Conservation (phyloP, 192 early-diverging fungal species). For the Backusella liffmaniae region DNA sequence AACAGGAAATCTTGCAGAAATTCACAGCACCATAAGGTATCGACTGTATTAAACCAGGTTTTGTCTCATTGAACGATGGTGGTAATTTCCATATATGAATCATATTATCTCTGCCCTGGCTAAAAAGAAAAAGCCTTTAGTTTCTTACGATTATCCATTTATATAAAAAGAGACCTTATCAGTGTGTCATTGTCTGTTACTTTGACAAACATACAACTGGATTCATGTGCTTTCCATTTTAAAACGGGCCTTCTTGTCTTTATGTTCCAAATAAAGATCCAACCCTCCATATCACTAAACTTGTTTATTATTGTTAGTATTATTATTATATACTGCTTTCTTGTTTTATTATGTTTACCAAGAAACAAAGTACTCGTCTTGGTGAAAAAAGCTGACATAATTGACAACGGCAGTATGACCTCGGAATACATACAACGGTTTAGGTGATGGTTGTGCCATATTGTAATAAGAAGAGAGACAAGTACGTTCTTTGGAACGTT, state of each 20-base stretch:
- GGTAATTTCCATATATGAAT: constrained; percentile 32
- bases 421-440: constrained; percentile 34
- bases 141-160: not conserved
- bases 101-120: constrained; percentile 35
- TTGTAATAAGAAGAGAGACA: not conserved
- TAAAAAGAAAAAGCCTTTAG: not conserved
- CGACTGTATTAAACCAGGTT: not conserved
- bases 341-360: constrained; percentile 17
- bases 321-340: not conserved
- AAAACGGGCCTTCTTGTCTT: constrained; percentile 23
- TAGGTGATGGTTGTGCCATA: constrained; percentile 10
- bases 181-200: constrained; percentile 9
- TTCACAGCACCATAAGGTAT: constrained; percentile 25
- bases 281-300: constrained; percentile 28
- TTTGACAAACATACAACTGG: constrained; percentile 20
- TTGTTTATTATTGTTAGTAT: not conserved
- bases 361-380: constrained; percentile 28
- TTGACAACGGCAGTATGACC: constrained; percentile 28
- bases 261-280: constrained; percentile 28
- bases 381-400: constrained; percentile 15
- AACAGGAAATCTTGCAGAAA: constrained; percentile 31
- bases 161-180: constrained; percentile 18
- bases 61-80: not conserved
- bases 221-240: constrained; percentile 31
- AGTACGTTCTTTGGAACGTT: too few species aligned